Evolutionary conservation across 2,329 filamentous ascomycete genomes (phyloP).

Genomic region (Periglandula ipomoeae): DNA sequence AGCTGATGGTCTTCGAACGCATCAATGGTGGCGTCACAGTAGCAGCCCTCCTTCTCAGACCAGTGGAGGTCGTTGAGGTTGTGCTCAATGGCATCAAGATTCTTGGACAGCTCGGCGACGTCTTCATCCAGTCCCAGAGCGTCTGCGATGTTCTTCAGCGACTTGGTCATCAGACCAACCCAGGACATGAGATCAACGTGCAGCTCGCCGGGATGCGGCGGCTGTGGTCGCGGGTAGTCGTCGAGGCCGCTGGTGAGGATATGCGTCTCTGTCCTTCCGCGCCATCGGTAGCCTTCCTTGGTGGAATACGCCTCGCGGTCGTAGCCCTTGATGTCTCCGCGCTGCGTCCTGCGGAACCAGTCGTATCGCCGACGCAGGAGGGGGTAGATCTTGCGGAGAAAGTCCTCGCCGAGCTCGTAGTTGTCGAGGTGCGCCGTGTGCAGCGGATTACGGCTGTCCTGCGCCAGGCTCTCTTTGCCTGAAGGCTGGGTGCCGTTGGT

Average conservation of each 20-base stretch:
- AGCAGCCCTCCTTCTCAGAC: constrained; percentile 70
- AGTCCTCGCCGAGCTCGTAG: constrained; percentile 56
- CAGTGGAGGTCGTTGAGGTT: constrained; percentile 95
- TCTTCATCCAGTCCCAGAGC: constrained; percentile 72
- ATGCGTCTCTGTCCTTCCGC: constrained; percentile 77
- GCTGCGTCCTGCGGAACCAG: constrained; percentile 92
- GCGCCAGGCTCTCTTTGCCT: constrained; percentile 33
- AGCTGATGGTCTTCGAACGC: constrained; percentile 84
- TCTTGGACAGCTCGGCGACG: constrained; percentile 58
- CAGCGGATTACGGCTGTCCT: constrained; percentile 31
- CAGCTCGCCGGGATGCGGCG: constrained; percentile 89
- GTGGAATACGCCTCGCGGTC: constrained; percentile 79
- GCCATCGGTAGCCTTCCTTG: constrained; percentile 94
- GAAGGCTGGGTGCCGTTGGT: constrained; percentile 37
- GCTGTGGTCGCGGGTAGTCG: constrained; percentile 89
- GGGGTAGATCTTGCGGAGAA: constrained; percentile 72
- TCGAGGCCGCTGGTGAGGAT: constrained; percentile 90
- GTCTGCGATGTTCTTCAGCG: constrained; percentile 70
- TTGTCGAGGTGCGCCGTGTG: constrained; percentile 60
- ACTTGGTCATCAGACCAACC: constrained; percentile 92
- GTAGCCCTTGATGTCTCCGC: constrained; percentile 82
- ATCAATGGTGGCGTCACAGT: constrained; percentile 92
- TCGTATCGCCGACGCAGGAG: constrained; percentile 80
- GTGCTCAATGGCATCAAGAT: constrained; percentile 65
- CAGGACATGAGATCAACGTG: constrained; percentile 92